phyloP scores from a whole-genome alignment of 306 rosid genomes.

The Prunus fruticosa region DNA sequence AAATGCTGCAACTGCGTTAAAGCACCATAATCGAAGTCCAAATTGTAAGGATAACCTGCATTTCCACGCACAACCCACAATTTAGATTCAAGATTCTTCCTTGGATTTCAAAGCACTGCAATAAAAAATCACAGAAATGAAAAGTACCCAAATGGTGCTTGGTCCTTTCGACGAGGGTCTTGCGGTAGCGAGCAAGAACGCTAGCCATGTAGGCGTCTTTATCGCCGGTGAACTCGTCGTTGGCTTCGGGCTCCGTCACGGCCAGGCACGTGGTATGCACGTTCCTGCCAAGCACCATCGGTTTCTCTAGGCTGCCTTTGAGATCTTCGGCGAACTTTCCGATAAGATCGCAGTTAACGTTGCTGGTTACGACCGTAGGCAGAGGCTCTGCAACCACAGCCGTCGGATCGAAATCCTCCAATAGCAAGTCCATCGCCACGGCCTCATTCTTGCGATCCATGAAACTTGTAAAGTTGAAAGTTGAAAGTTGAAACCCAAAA shows the following conservation, averaged over 20 bases:
- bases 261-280: conserved; percentile 62
- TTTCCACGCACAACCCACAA: background rate
- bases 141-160: conserved; percentile 63
- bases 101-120: background rate
- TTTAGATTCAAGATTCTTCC: background rate
- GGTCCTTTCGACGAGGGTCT: conserved; percentile 60
- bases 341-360: background rate
- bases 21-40: conserved; percentile 97
- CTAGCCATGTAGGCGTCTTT: conserved; percentile 82
- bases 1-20: conserved; percentile 85
- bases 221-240: conserved; percentile 79
- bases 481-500: background rate
- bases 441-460: conserved; percentile 13
- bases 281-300: conserved; percentile 65
- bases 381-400: conserved; percentile 38
- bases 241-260: conserved; percentile 66
- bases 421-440: conserved; percentile 6
- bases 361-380: conserved; percentile 25
- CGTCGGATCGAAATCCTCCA: conserved; percentile 29
- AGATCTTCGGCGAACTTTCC: background rate
- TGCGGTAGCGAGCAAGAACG: conserved; percentile 66
- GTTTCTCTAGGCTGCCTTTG: conserved; percentile 23
- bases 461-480: background rate
- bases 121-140: background rate
- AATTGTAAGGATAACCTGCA: conserved; percentile 83